Conservation (phyloP, 306 rosid species). For the Dryas octopetala region DNA sequence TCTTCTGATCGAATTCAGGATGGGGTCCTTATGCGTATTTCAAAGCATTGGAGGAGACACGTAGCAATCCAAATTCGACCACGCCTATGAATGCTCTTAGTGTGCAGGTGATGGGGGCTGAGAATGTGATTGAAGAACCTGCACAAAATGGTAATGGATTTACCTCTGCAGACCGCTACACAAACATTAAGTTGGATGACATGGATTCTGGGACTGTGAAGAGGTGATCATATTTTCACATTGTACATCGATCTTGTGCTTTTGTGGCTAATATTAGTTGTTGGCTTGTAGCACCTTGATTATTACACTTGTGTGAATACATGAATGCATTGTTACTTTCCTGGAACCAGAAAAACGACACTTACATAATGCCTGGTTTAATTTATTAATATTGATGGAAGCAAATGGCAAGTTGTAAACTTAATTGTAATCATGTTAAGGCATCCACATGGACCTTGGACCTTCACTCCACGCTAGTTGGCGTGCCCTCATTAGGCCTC, state of each 20-base stretch:
- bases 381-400: neutral
- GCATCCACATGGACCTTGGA: neutral
- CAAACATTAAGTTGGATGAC: slow-evolving; percentile 49
- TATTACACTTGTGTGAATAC: neutral
- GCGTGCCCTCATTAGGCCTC: neutral
- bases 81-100: slow-evolving; percentile 9
- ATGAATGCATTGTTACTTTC: neutral
- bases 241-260: slow-evolving; percentile 7
- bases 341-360: neutral
- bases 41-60: slow-evolving; percentile 53
- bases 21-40: slow-evolving; percentile 97
- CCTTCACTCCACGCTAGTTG: neutral
- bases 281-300: neutral
- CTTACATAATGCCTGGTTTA: neutral
- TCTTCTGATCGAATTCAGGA: slow-evolving; percentile 45
- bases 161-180: neutral
- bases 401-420: neutral
- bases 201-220: slow-evolving; percentile 46
- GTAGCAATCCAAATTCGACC: slow-evolving; percentile 20
- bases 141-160: slow-evolving; percentile 29
- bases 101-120: slow-evolving; percentile 31
- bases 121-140: slow-evolving; percentile 21
- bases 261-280: neutral
- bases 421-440: neutral
- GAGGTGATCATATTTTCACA: slow-evolving; percentile 21